Percentiles rank a stretch among this genome's conserved stretches.
Evolutionary conservation across 306 rosid genomes (phyloP).

Genomic region (Cucumis cinereus): DNA sequence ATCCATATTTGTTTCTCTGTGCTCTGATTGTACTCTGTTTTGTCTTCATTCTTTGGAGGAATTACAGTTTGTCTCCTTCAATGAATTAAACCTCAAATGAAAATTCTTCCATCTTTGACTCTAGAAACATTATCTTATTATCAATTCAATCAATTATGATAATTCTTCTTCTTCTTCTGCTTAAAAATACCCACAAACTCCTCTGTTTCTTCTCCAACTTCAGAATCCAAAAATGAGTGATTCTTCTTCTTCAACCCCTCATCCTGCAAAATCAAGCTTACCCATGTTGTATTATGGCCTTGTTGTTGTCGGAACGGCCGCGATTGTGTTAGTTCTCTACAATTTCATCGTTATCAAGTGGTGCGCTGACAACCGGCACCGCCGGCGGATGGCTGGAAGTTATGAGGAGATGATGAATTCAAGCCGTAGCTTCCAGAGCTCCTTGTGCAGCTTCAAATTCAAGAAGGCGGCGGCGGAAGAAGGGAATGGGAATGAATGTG

Average conservation of each 20-base stretch:
- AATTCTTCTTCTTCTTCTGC: not conserved
- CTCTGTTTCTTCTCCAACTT: not conserved
- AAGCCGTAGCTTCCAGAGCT: constrained; percentile 16
- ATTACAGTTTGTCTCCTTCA: not conserved
- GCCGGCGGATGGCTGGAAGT: not conserved
- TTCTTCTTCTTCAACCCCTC: constrained; percentile 8
- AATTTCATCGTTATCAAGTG: constrained; percentile 49
- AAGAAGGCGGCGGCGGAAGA: constrained; percentile 24
- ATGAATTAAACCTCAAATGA: not conserved
- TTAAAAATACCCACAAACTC: not conserved
- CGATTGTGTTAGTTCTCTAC: constrained; percentile 44
- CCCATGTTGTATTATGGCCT: constrained; percentile 66
- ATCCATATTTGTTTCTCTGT: not conserved
- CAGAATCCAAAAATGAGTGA: constrained; percentile 20
- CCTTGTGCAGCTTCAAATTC: constrained; percentile 58
- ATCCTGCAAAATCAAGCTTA: constrained; percentile 19
- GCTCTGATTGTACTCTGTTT: constrained; percentile 14
- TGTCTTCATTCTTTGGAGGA: constrained; percentile 18
- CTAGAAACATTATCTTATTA: constrained; percentile 15
- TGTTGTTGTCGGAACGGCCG: constrained; percentile 42
- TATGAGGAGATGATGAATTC: not conserved
- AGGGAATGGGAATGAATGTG: constrained; percentile 36
- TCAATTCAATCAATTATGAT: constrained; percentile 14
- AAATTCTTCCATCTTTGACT: constrained; percentile 4
- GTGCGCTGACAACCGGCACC: constrained; percentile 15